phyloP scores from a whole-genome alignment of 345 rosid species.

The Zanthoxylum bungeanum region DNA sequence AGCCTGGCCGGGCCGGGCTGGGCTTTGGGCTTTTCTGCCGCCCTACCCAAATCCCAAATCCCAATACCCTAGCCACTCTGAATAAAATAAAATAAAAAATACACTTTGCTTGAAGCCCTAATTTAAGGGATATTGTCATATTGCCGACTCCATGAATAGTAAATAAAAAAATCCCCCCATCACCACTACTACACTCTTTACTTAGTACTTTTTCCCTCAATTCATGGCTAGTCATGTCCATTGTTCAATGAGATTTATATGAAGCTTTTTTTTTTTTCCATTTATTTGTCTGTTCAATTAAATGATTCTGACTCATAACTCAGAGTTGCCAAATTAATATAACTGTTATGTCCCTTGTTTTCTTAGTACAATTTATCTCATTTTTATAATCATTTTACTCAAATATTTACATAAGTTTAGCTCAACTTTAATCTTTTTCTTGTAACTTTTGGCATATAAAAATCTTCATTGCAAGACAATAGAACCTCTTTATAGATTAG shows the following conservation, averaged over 20 bases:
- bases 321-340: not conserved
- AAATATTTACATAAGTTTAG: not conserved
- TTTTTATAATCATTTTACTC: not conserved
- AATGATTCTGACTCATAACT: not conserved
- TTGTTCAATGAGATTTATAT: not conserved
- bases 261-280: not conserved
- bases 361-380: no score
- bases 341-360: not conserved
- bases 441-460: no score
- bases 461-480: no score
- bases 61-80: not conserved
- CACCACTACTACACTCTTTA: no score
- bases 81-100: no score
- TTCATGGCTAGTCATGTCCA: not conserved
- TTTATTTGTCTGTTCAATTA: not conserved
- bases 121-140: not conserved
- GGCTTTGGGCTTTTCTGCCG: no score
- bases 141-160: slow-evolving; percentile 8
- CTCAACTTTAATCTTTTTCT: not conserved
- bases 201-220: no score
- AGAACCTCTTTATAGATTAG: no score
- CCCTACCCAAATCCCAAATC: no score
- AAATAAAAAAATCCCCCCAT: slow-evolving; percentile 8
- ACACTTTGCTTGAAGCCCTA: not conserved
- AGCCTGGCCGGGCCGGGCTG: no score